These are phyloP conservation scores for Picea abies DNA, from an alignment of 83 land plant genomes.

Conservation along the genomic window DNA sequence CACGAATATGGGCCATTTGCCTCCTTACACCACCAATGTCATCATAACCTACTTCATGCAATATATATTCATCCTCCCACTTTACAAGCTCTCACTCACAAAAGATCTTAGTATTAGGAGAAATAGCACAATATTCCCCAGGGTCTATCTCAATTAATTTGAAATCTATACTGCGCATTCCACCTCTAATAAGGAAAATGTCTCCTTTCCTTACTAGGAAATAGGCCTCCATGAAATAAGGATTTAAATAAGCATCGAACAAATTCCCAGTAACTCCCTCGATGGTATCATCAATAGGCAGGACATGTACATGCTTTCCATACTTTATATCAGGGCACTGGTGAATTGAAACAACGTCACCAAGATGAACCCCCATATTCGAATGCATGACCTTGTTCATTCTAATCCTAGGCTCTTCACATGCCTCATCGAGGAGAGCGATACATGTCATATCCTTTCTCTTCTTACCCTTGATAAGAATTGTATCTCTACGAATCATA, in stretches of 20 bases:
- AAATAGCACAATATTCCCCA: constrained; percentile 33
- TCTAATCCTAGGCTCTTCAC: constrained; percentile 69
- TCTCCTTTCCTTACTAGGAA: too few relatives aligned
- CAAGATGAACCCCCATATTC: constrained; percentile 63
- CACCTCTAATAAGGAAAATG: constrained; percentile 24
- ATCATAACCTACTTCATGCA: constrained; percentile 73
- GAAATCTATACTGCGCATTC: constrained; percentile 73
- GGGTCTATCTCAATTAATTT: constrained; percentile 45
- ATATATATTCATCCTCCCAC: constrained; percentile 58
- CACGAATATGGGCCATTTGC: constrained; percentile 66
- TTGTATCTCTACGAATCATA: constrained; percentile 30
- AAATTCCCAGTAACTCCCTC: too few relatives aligned
- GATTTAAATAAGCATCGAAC: too few relatives aligned
- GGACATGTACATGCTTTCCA: constrained; percentile 69
- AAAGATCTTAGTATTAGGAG: constrained; percentile 61
- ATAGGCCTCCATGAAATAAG: too few relatives aligned
- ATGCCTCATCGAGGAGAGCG: constrained; percentile 62
- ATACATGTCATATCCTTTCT: constrained; percentile 70
- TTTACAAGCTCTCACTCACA: constrained; percentile 61
- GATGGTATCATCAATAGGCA: constrained; percentile 14
- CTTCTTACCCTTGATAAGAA: constrained; percentile 61
- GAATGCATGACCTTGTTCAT: constrained; percentile 78
- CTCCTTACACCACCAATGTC: constrained; percentile 70
- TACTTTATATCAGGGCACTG: constrained; percentile 69
- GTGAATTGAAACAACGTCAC: constrained; percentile 70